Evolutionary conservation across 2,329 filamentous ascomycete species (phyloP).

Genomic region (Chaetomium olivaceum): DNA sequence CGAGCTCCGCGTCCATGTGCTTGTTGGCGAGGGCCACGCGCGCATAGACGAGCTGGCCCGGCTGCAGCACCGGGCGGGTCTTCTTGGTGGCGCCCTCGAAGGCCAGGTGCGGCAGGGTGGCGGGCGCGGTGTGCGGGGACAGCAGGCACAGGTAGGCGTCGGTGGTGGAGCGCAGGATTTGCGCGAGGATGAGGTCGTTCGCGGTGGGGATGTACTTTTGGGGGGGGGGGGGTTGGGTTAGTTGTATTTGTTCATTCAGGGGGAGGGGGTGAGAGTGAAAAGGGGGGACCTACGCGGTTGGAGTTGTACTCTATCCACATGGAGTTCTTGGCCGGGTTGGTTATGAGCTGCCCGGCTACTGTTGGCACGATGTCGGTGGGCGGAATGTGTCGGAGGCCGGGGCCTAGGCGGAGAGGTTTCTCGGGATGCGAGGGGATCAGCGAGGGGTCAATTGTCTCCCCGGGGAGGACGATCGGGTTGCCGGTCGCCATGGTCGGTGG

Average conservation of each 20-base stretch:
- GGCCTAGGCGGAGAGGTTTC: slow-evolving; percentile 75
- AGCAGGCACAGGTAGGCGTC: slow-evolving; percentile 82
- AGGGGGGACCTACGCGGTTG: slow-evolving; percentile 59
- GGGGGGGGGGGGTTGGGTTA: background rate
- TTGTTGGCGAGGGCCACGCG: slow-evolving; percentile 75
- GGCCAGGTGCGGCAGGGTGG: slow-evolving; percentile 79
- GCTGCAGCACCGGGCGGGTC: slow-evolving; percentile 74
- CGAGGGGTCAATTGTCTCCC: slow-evolving; percentile 68
- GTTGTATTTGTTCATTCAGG: background rate
- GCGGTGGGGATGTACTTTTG: slow-evolving; percentile 68
- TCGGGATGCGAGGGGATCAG: slow-evolving; percentile 68
- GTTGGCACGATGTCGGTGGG: slow-evolving; percentile 71
- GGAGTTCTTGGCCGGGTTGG: slow-evolving; percentile 71
- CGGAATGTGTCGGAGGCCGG: slow-evolving; percentile 79
- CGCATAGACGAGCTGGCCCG: slow-evolving; percentile 84
- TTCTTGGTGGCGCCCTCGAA: slow-evolving; percentile 94
- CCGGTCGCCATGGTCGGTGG: slow-evolving; percentile 54
- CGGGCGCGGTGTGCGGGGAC: slow-evolving; percentile 63
- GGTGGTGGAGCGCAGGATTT: slow-evolving; percentile 70
- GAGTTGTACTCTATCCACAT: slow-evolving; percentile 73
- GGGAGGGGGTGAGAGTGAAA: slow-evolving; percentile 28
- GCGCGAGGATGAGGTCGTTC: slow-evolving; percentile 88
- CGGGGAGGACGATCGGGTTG: slow-evolving; percentile 73
- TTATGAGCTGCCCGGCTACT: slow-evolving; percentile 65
- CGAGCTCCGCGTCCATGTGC: slow-evolving; percentile 85